These are phyloP conservation scores for Neofusicoccum kwambonambiense DNA, from an alignment of 2,329 filamentous ascomycete genomes.

Conservation along the genomic window DNA sequence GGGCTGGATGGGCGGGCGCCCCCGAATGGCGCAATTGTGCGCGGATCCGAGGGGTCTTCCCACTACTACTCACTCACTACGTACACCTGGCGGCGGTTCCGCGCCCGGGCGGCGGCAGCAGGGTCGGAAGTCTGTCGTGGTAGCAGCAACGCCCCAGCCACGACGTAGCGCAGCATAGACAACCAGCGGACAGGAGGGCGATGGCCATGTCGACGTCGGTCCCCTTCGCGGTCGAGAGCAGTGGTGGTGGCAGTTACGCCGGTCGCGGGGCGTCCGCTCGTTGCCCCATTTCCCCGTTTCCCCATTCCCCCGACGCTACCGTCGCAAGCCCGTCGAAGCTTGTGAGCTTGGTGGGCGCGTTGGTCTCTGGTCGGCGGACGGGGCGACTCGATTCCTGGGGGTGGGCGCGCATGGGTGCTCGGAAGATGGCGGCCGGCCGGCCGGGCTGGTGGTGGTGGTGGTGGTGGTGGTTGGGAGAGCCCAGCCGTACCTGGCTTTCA, in stretches of 20 bases:
- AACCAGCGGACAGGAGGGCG: no score
- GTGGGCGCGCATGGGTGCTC: not conserved
- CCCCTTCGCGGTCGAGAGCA: no score
- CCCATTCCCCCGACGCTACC: conserved; percentile 3
- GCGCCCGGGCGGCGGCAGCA: no score
- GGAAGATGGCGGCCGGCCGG: not conserved
- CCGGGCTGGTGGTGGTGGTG: not conserved
- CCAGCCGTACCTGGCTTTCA: not conserved
- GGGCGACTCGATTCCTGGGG: not conserved
- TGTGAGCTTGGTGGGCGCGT: not conserved
- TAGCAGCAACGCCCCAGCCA: no score
- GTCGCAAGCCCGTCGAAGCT: not conserved
- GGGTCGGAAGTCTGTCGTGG: no score
- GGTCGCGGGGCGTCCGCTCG: not conserved
- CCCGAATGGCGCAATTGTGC: not conserved
- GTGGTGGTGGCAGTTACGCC: not conserved
- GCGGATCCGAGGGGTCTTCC: no score
- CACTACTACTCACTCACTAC: no score
- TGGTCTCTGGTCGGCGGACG: no score
- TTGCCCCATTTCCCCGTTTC: conserved; percentile 2
- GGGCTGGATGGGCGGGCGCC: not conserved
- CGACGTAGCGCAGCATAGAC: no score
- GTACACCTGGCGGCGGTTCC: no score
- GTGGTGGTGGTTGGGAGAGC: no score
- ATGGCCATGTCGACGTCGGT: no score